These are phyloP conservation scores for Fusarium newnesense DNA, from an alignment of 2,329 filamentous ascomycete species.

Conservation along the genomic window DNA sequence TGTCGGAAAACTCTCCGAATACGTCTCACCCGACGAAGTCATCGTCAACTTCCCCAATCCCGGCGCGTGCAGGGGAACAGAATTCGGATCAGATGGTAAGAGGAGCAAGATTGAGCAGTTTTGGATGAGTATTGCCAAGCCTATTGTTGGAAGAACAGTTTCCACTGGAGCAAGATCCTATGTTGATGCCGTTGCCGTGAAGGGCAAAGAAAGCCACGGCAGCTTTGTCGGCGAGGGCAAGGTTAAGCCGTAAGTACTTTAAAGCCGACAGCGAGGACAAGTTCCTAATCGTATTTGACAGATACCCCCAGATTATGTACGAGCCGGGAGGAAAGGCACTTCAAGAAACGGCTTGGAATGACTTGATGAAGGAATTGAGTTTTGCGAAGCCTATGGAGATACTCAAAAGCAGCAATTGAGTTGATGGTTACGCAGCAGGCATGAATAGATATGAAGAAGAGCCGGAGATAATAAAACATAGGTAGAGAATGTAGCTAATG, in stretches of 20 bases:
- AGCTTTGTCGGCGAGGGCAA: constrained; percentile 41
- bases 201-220: constrained; percentile 40
- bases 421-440: no score
- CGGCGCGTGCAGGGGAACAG: constrained; percentile 56
- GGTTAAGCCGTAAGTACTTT: constrained; percentile 39
- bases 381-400: constrained; percentile 31
- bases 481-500: not conserved
- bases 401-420: constrained; percentile 1
- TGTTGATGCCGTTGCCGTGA: constrained; percentile 36
- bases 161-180: constrained; percentile 37
- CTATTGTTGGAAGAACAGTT: constrained; percentile 21
- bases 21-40: constrained; percentile 53
- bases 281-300: constrained; percentile 8
- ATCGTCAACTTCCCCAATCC: constrained; percentile 60
- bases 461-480: not conserved
- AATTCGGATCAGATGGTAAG: constrained; percentile 49
- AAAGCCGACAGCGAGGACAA: not conserved
- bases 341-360: constrained; percentile 35
- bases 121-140: constrained; percentile 12
- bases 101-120: constrained; percentile 26
- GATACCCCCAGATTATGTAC: constrained; percentile 37
- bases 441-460: no score
- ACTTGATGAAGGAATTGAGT: constrained; percentile 37
- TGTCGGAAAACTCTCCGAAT: constrained; percentile 49
- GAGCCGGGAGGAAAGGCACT: constrained; percentile 24